phyloP scores from a whole-genome alignment of 2,329 filamentous ascomycete species.

The Paecilomyces sp. region DNA sequence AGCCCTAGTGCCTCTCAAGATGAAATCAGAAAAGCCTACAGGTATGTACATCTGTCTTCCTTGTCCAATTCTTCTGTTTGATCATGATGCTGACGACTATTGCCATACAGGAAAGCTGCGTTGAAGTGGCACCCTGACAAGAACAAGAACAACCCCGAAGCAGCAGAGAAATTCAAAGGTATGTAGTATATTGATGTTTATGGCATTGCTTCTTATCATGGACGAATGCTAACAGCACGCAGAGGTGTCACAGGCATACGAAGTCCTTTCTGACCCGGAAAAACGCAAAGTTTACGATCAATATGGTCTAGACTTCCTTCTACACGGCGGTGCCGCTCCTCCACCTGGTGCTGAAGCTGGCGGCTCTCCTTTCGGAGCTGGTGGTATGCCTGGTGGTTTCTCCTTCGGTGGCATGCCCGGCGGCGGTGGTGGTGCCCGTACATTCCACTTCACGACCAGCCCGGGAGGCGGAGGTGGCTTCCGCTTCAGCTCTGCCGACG shows the following conservation, averaged over 20 bases:
- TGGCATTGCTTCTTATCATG: neutral
- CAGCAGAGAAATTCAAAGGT: slow-evolving; percentile 89
- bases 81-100: slow-evolving; percentile 7
- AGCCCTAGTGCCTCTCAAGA: slow-evolving; percentile 77
- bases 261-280: slow-evolving; percentile 93
- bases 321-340: slow-evolving; percentile 67
- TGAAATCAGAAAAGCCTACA: slow-evolving; percentile 87
- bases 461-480: slow-evolving; percentile 61
- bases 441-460: slow-evolving; percentile 40
- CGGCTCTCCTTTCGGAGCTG: slow-evolving; percentile 52
- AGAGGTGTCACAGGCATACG: slow-evolving; percentile 95
- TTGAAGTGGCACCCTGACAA: slow-evolving; percentile 96
- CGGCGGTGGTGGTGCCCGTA: slow-evolving; percentile 44
- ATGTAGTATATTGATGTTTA: slow-evolving; percentile 13
- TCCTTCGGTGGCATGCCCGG: slow-evolving; percentile 45
- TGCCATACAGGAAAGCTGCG: slow-evolving; percentile 66
- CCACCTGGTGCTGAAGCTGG: slow-evolving; percentile 49
- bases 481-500: slow-evolving; percentile 73
- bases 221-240: slow-evolving; percentile 8
- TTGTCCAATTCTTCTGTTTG: neutral
- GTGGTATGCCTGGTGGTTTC: slow-evolving; percentile 49
- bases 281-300: slow-evolving; percentile 95
- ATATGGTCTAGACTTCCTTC: slow-evolving; percentile 86
- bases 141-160: slow-evolving; percentile 83
- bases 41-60: slow-evolving; percentile 42